A percentile compares a stretch with the other conserved stretches of the same genome.
phyloP scores from a whole-genome alignment of 805 yeast genomes.

The Spathaspora sp. region DNA sequence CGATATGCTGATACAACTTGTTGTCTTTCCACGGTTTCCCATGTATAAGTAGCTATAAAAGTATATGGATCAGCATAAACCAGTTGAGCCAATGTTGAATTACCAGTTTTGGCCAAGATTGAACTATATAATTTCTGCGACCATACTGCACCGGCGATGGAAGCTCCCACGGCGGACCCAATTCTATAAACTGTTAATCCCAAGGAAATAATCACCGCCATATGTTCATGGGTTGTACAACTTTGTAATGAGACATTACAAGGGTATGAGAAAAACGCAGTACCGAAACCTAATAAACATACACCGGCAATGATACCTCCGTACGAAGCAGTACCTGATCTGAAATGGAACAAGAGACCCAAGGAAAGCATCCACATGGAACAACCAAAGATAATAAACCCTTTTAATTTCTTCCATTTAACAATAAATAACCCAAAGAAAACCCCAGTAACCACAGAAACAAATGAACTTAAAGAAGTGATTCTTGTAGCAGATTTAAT shows the following conservation, averaged over 20 bases:
- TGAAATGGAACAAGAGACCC: slow-evolving; percentile 56
- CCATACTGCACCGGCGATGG: slow-evolving; percentile 73
- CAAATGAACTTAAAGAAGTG: slow-evolving; percentile 58
- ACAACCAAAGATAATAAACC: slow-evolving; percentile 57
- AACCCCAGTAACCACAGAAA: slow-evolving; percentile 58
- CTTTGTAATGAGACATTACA: slow-evolving; percentile 60
- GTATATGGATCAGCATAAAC: slow-evolving; percentile 46
- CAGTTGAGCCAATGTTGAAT: slow-evolving; percentile 19
- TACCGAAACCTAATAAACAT: slow-evolving; percentile 67
- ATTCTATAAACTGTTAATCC: slow-evolving; percentile 56
- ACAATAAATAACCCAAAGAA: slow-evolving; percentile 52
- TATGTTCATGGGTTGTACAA: slow-evolving; percentile 55
- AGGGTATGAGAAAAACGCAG: slow-evolving; percentile 67
- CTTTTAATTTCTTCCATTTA: slow-evolving; percentile 51
- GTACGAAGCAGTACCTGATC: slow-evolving; percentile 43
- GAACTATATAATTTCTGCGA: slow-evolving; percentile 51
- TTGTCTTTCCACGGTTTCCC: slow-evolving; percentile 62
- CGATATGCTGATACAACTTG: slow-evolving; percentile 58
- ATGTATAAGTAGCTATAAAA: slow-evolving; percentile 44
- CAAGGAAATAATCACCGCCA: slow-evolving; percentile 59
- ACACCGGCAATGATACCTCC: slow-evolving; percentile 63
- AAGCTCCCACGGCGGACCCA: slow-evolving; percentile 61
- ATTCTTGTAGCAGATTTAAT: slow-evolving; percentile 65
- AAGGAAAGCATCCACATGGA: slow-evolving; percentile 55
- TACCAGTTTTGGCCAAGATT: slow-evolving; percentile 30